Conservation (phyloP, 1,284 basidiomycete genomes). For the Hymenochaete sp. region DNA sequence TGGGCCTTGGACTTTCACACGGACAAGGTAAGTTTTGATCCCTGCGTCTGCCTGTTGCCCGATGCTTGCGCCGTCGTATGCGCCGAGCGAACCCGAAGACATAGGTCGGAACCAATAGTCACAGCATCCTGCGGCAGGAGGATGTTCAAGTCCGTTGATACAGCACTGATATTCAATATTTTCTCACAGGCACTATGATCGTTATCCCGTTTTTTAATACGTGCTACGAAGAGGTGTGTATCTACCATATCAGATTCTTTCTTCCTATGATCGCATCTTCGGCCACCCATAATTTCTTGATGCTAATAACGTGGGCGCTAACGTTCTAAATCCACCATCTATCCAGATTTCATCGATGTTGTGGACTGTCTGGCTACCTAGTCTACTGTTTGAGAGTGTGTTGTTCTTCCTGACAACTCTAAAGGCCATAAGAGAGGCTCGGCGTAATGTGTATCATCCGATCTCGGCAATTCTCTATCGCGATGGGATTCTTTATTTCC, state of each 20-base stretch:
- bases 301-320: background rate
- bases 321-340: background rate
- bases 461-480: constrained; percentile 17
- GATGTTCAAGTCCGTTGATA: no score
- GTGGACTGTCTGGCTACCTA: constrained; percentile 18
- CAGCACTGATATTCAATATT: no score
- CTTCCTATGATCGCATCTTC: background rate
- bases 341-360: constrained; percentile 12
- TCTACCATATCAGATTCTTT: constrained; percentile 1
- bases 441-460: constrained; percentile 11
- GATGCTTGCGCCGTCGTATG: no score
- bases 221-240: constrained; percentile 15
- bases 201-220: constrained; percentile 14
- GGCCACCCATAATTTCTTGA: background rate
- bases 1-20: constrained; percentile 11
- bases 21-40: constrained; percentile 10
- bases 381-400: constrained; percentile 13
- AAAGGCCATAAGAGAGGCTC: constrained; percentile 16
- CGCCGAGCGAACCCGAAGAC: no score
- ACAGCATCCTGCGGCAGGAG: no score
- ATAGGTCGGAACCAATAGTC: no score
- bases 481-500: constrained; percentile 17
- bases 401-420: constrained; percentile 14
- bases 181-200: constrained; percentile 4
- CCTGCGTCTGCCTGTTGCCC: background rate